These are phyloP conservation scores for Hypoxylon fuscum DNA, from an alignment of 495 filamentous ascomycete genomes.

Conservation along the genomic window DNA sequence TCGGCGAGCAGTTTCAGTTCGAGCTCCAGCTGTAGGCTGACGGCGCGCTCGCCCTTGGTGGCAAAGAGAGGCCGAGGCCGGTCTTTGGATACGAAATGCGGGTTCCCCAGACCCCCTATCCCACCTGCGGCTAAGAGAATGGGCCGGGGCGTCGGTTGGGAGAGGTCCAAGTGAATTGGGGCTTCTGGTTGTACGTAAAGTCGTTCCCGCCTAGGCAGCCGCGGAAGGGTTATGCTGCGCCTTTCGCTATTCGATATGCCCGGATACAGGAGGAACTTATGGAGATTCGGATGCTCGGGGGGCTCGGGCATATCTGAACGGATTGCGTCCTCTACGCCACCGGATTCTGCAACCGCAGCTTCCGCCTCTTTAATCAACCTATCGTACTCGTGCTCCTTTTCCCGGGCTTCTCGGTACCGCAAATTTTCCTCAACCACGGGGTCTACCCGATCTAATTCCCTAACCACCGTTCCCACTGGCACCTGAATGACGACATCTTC, in stretches of 20 bases:
- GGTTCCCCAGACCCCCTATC: conserved; percentile 89
- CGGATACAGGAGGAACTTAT: conserved; percentile 89
- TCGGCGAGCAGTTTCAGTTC: conserved; percentile 96
- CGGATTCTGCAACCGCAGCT: conserved; percentile 46
- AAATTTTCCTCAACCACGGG: conserved; percentile 72
- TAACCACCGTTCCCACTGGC: conserved; percentile 89
- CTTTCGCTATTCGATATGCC: conserved; percentile 73
- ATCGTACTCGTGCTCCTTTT: conserved; percentile 45
- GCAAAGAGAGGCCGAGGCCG: conserved; percentile 82
- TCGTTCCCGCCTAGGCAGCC: conserved; percentile 62
- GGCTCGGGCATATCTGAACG: conserved; percentile 38
- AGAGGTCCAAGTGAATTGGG: conserved; percentile 84
- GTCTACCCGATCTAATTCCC: conserved; percentile 81
- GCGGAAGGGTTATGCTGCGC: conserved; percentile 66
- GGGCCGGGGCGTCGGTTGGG: conserved; percentile 78
- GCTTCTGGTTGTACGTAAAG: conserved; percentile 70
- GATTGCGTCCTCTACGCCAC: conserved; percentile 31
- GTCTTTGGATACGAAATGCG: conserved; percentile 81
- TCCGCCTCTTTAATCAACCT: conserved; percentile 38
- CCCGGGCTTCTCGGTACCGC: conserved; percentile 44
- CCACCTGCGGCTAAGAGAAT: conserved; percentile 91
- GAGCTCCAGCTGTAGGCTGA: conserved; percentile 81
- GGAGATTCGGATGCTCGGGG: conserved; percentile 54
- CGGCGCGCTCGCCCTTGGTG: conserved; percentile 81
- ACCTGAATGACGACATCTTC: conserved; percentile 89